Base-by-base conservation (phyloP, 2,329 filamentous ascomycete species). In the Dactylonectria macrodidyma region DNA sequence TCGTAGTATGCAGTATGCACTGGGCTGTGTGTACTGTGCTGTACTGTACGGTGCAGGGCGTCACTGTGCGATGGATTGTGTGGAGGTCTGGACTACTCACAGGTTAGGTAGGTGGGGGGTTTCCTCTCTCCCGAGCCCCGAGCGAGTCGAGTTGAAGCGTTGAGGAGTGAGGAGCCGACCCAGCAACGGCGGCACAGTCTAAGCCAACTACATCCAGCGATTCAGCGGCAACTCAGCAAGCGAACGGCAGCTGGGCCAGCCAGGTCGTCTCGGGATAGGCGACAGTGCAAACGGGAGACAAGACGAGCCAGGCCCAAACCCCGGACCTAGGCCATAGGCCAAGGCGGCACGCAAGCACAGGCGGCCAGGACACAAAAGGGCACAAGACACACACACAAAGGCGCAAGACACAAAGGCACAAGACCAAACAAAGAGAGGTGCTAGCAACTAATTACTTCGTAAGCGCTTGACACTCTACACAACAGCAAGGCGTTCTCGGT, bases 181-280 rank as follows among this genome's bases (percentile, higher is more conserved):
- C 61, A 74, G 71, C 71, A 70, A 75, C 70, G 68, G 72, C 70
- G 65, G 70, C 63, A 74, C 59, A 59, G 51, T 33, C 36, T 48
- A 34, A 71, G 59, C 46, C 58, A 62, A 54, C 71, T 66, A 54
- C 58, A 56, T 51, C 58, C 67, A 66, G 71, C 73, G 44, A 50
- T 48, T 19, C 46, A 51, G 38, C 36, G 22, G 60, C 54, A 51
- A 59, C 59, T 34, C 41, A 65, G 58, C 48, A 71, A 33, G 65
- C 66, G 69, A 61, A 61, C 58, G 46, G 52, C 46, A 59, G 22
- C 56, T 59, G 57, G 36, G 38, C 36, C 55, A 51, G 56, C 46
- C 55, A 59, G 52, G 56, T 55, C 48, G 50, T 59, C 44, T 41
- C 62, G 57, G 62, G 50, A 51, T n/a, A 16, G 38, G 47, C 54